A percentile compares a stretch with the other conserved stretches of the same genome.
phyloP scores from a whole-genome alignment of 1,139 yeast genomes.

The Meyerozyma carpophila region DNA sequence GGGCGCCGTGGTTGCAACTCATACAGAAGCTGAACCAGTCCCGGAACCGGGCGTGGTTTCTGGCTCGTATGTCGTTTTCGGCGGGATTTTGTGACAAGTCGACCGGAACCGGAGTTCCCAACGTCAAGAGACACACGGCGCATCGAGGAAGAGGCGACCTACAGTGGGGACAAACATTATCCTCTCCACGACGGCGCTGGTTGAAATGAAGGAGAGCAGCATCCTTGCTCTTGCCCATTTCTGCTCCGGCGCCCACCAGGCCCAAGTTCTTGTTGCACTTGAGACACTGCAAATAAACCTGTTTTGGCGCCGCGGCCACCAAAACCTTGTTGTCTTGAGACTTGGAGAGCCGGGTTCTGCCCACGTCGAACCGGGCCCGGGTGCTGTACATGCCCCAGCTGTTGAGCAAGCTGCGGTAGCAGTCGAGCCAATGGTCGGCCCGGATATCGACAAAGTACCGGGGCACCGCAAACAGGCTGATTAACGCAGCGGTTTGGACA shows the following conservation, averaged over 20 bases:
- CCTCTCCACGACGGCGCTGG: conserved; percentile 20
- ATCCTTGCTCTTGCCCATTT: conserved; percentile 9
- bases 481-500: conserved; percentile 85
- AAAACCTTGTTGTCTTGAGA: conserved; percentile 45
- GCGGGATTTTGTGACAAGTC: conserved; percentile 18
- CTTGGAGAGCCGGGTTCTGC: conserved; percentile 60
- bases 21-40: conserved; percentile 90
- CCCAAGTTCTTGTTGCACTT: conserved; percentile 73
- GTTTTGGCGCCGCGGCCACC: conserved; percentile 57
- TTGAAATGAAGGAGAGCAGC: conserved; percentile 33
- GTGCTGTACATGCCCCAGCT: conserved; percentile 78
- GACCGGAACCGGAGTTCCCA: conserved; percentile 65
- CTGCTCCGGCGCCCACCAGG: conserved; percentile 7
- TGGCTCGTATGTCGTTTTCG: conserved; percentile 10
- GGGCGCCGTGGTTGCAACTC: conserved; percentile 89
- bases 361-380: conserved; percentile 82
- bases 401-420: conserved; percentile 69
- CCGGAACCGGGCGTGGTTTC: conserved; percentile 30
- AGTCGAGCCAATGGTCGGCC: conserved; percentile 72
- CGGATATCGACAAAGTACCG: conserved; percentile 68
- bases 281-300: conserved; percentile 73
- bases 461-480: conserved; percentile 78
- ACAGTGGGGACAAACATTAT: conserved; percentile 71
- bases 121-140: conserved; percentile 76
- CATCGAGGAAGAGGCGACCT: conserved; percentile 89